Conservation (phyloP, 2,329 filamentous ascomycete genomes). For the Aspergillus sp. region DNA sequence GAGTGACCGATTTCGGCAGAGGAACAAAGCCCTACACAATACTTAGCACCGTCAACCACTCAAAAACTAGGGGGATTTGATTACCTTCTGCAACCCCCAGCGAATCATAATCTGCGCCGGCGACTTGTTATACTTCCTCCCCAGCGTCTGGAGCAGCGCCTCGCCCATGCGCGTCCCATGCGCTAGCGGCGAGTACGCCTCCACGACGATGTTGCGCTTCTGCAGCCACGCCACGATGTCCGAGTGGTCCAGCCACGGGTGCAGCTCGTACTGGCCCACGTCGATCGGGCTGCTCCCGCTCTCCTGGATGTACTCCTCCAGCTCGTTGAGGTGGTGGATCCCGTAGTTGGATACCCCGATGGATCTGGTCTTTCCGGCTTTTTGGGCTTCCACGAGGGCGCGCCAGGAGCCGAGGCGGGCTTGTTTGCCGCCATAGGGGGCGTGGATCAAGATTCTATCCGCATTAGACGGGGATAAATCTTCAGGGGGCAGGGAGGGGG, state of each 20-base stretch:
- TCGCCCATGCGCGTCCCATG: slow-evolving; percentile 69
- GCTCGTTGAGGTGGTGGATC: slow-evolving; percentile 69
- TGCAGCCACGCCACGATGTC: slow-evolving; percentile 67
- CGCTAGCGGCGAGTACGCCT: slow-evolving; percentile 78
- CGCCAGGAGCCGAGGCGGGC: slow-evolving; percentile 71
- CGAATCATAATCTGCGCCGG: slow-evolving; percentile 73
- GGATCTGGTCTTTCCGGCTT: slow-evolving; percentile 67
- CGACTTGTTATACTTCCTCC: slow-evolving; percentile 67
- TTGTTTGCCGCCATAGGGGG: slow-evolving; percentile 70
- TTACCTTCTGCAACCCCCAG: slow-evolving; percentile 77
- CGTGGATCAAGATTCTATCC: slow-evolving; percentile 64
- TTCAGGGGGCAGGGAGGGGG: slow-evolving; percentile 4
- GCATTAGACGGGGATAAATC: no score
- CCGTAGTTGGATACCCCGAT: slow-evolving; percentile 80
- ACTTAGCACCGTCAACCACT: neutral
- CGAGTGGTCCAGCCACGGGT: slow-evolving; percentile 75
- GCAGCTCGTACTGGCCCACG: slow-evolving; percentile 79
- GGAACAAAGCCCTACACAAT: slow-evolving; percentile 57
- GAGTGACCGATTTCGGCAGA: slow-evolving; percentile 62
- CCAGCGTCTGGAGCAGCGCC: slow-evolving; percentile 59
- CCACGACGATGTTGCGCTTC: slow-evolving; percentile 65
- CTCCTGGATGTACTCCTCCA: slow-evolving; percentile 54
- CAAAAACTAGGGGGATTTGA: no score
- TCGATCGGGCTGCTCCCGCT: slow-evolving; percentile 63
- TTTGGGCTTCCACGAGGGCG: slow-evolving; percentile 73